Percentiles rank a stretch among this genome's conserved stretches.
phyloP scores from a whole-genome alignment of 2,329 filamentous ascomycete genomes.

The Ophiostoma novo-ulmi region DNA sequence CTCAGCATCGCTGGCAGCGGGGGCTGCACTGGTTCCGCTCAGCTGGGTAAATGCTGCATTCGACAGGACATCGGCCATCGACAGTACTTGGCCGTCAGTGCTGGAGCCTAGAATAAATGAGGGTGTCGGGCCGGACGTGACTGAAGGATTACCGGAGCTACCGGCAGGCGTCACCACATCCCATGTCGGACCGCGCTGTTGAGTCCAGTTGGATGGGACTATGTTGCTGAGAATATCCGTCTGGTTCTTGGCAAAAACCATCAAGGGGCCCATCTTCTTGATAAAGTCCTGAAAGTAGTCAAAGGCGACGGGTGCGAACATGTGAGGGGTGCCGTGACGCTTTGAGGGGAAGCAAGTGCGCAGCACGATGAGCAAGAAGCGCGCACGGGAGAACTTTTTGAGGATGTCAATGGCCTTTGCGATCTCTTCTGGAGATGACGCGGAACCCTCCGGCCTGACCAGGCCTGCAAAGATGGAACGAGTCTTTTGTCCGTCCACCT shows the following conservation, averaged over 20 bases:
- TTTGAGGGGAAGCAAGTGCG: conserved; percentile 68
- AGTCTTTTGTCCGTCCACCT: background rate
- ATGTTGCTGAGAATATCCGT: conserved; percentile 68
- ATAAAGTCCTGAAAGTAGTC: conserved; percentile 77
- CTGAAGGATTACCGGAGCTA: background rate
- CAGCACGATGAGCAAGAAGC: conserved; percentile 70
- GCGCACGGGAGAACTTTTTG: conserved; percentile 71
- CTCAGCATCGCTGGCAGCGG: background rate
- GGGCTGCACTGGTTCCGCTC: background rate
- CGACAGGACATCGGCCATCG: conserved; percentile 12
- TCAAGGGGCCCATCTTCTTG: conserved; percentile 67
- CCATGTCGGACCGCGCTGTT: conserved; percentile 18
- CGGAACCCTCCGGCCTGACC: conserved; percentile 44
- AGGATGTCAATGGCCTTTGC: conserved; percentile 67
- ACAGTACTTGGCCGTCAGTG: background rate
- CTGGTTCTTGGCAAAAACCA: conserved; percentile 78
- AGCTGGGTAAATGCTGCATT: background rate
- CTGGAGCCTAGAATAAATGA: background rate
- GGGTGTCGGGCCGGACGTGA: background rate
- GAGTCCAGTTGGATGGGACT: conserved; percentile 64
- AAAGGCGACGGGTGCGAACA: conserved; percentile 73
- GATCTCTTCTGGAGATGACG: conserved; percentile 37
- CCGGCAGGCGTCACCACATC: conserved; percentile 17
- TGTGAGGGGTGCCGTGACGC: conserved; percentile 58
- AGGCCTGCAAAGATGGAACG: conserved; percentile 66